Percentiles rank a stretch among this genome's conserved stretches.
Conservation (phyloP, 2,329 filamentous ascomycete species). For the Knoxdaviesia proteae region DNA sequence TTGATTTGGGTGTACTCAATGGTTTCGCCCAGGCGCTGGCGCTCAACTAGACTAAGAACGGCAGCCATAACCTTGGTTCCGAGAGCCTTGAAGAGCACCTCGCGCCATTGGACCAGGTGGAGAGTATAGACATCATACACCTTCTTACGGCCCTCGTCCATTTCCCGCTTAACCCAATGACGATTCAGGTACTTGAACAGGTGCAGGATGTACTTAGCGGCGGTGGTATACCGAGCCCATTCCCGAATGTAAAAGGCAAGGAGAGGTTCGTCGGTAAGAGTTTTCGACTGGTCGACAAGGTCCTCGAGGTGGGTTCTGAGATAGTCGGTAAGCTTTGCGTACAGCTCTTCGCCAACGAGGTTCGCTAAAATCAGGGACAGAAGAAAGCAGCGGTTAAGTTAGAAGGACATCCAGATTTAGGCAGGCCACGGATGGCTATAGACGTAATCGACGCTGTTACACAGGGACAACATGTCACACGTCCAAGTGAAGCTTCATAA, state of each 20-base stretch:
- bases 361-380: slow-evolving; percentile 38
- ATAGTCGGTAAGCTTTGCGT: slow-evolving; percentile 76
- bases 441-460: no score
- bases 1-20: slow-evolving; percentile 97
- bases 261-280: slow-evolving; percentile 74
- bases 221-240: slow-evolving; percentile 88
- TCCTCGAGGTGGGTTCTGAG: slow-evolving; percentile 55
- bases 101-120: slow-evolving; percentile 87
- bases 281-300: slow-evolving; percentile 51
- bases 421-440: no score
- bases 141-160: slow-evolving; percentile 96
- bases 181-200: slow-evolving; percentile 90
- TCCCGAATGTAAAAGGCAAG: slow-evolving; percentile 88
- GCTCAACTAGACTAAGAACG: slow-evolving; percentile 86
- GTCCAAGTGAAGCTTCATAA: no score
- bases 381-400: neutral
- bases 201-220: slow-evolving; percentile 94
- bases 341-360: slow-evolving; percentile 85
- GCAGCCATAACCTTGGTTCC: slow-evolving; percentile 84
- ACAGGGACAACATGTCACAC: no score
- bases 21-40: slow-evolving; percentile 90
- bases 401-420: no score
- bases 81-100: slow-evolving; percentile 70
- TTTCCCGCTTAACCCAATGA: slow-evolving; percentile 97
- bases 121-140: slow-evolving; percentile 97